Evolutionary conservation across 164 flowering plant species (phyloP).

Genomic region (Berberis thunbergii): DNA sequence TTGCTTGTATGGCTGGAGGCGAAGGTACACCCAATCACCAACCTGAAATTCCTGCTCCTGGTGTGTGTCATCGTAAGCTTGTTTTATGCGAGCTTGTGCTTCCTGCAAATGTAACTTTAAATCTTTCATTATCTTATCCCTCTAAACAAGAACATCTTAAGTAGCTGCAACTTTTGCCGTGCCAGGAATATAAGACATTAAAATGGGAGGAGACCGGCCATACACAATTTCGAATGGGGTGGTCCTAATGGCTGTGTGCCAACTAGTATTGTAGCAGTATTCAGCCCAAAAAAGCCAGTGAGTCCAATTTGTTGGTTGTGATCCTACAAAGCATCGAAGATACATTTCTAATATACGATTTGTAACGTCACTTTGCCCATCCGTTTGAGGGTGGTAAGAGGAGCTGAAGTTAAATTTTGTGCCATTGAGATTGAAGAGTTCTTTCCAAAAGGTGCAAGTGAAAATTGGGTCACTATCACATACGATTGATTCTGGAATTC

Average conservation of each 20-base stretch:
- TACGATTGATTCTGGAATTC: background rate
- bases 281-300: conserved; percentile 2
- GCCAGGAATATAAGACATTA: background rate
- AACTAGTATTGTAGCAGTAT: background rate
- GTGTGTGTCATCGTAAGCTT: background rate
- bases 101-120: background rate
- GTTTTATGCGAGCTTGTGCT: conserved; percentile 6
- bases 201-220: background rate
- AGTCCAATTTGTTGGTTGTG: no score
- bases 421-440: background rate
- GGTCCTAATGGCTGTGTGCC: background rate
- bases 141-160: background rate
- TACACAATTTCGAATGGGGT: conserved; percentile 7
- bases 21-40: background rate
- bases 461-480: conserved; percentile 3
- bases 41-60: background rate
- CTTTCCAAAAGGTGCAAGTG: background rate
- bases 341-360: background rate
- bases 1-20: no score
- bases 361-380: no score
- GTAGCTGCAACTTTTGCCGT: conserved; percentile 3
- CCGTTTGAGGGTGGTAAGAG: no score
- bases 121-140: background rate
- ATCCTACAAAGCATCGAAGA: background rate
- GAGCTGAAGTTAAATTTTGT: no score